Evolutionary conservation across 768 basidiomycete species (phyloP).

Genomic region (Leccinum disarticulatum): DNA sequence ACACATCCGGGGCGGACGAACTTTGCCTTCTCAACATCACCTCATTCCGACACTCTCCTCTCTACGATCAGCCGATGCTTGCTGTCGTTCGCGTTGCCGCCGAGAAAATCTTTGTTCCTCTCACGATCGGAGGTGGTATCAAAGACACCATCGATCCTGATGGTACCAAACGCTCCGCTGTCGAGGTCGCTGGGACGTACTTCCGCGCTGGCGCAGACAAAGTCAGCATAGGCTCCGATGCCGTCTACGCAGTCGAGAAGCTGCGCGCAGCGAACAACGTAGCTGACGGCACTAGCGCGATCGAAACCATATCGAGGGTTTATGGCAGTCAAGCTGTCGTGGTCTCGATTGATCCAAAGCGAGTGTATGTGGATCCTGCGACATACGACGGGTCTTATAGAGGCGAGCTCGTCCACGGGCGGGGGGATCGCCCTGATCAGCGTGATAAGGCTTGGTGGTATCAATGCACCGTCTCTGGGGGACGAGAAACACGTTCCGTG

Average conservation of each 20-base stretch:
- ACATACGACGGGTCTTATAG: constrained; percentile 69
- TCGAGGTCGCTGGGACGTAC: constrained; percentile 94
- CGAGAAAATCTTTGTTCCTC: constrained; percentile 89
- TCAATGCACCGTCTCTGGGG: constrained; percentile 95
- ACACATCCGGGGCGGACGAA: constrained; percentile 88
- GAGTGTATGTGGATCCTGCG: constrained; percentile 71
- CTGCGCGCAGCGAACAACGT: constrained; percentile 51
- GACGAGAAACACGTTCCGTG: constrained; percentile 76
- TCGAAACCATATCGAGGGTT: constrained; percentile 85
- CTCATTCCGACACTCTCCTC: constrained; percentile 94
- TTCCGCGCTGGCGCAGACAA: constrained; percentile 99
- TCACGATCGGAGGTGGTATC: constrained; percentile 98
- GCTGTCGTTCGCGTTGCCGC: constrained; percentile 91
- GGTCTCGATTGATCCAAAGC: constrained; percentile 91
- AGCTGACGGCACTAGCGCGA: constrained; percentile 76
- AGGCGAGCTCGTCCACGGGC: constrained; percentile 55
- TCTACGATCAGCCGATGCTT: constrained; percentile 97
- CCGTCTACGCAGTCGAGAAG: constrained; percentile 90
- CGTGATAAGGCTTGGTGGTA: constrained; percentile 94
- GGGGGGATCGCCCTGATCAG: constrained; percentile 49
- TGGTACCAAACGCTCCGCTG: constrained; percentile 79
- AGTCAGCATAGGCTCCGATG: constrained; percentile 96
- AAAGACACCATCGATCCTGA: constrained; percentile 96
- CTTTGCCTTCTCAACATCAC: constrained; percentile 98
- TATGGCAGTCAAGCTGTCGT: constrained; percentile 99